Evolutionary conservation across 2,329 filamentous ascomycete genomes (phyloP), one percentile per base, ranked within the genome.

Genomic region (Diatrype stigma): DNA sequence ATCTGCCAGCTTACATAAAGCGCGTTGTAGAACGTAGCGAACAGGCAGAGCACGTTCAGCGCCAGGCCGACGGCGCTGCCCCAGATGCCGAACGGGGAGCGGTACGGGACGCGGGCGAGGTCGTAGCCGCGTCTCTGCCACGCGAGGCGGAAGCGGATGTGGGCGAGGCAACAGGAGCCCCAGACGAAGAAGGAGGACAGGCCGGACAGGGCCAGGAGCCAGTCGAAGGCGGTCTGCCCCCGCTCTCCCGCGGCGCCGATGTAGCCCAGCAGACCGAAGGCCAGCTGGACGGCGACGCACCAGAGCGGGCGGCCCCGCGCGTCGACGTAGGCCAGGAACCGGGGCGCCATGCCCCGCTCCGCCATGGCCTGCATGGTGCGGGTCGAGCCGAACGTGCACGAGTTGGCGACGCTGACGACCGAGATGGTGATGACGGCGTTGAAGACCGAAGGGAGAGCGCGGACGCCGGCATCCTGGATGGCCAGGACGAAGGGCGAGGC

Each of bases 121-220:
- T 66, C 67, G 57, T 80, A 80, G 48, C 83, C 83, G 60, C 85
- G 79, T 16, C 73, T 66, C 54, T 75, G 73, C 84, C 83, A 86
- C 14, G 74, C 82, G 42, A 76, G 67, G 51, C 84, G 79, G 78
- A 87, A 86, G 44, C 81, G 80, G 63, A 86, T 86, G 63, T 86
- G 82, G 0, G 81, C 76, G 2, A 82, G 68, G 65, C 82, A 86
- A 63, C 86, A 83, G 52, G 77, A 86, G 34, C 81, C 84, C 87
- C 87, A 92, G 23, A 87, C 86, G 69, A 91, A 89, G 66, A 92
- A 82, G 54, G 82, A 85, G 2, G 83, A 82, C 10, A 91, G 80
- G 47, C 86, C 87, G 0, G 86, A 89, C 19, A 92, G 78, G 0
- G 87, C 80, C 35, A 90, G 74, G 49, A 87, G 76, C 84, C 84